Base-by-base conservation (phyloP, 768 basidiomycete species). In the Mycena capillaripes region DNA sequence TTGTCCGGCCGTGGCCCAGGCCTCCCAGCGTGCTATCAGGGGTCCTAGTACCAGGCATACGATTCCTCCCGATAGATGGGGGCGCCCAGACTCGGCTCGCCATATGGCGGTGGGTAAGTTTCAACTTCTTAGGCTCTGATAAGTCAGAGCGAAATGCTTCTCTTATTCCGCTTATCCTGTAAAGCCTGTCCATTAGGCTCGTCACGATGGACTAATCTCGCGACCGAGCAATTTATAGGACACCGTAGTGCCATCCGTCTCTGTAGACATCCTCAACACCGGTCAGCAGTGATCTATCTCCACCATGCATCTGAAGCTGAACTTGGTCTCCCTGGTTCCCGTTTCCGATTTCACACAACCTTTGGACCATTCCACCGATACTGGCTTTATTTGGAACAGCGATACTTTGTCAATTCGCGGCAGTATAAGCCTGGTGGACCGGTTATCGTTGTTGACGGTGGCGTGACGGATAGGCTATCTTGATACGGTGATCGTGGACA, bases 381-480 rank as follows among this genome's bases (percentile, higher is more conserved):
- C 84, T 12, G 82, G 83, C 46, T 87, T 57, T 94, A 91, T 0
- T 98, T 95, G 82, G 83, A 87, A 65, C 97, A 98, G 79, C 88
- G 97, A 25, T 99, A 96, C 81, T 99, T 97, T 97, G 86, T 97
- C 48, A 96, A 92, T 78, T 89, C 90, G 16, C 88, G 93, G 40
- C 91, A 95, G 80, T 98, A 97, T 80, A 84, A 88, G 71, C 87
- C 87, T 2, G 90, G 92, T 56, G 94, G 92, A 3, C 97, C 97
- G 1, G 95, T 98, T 36, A 93, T 95, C 76, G 89, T 98, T 2
- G 82, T 98, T 23, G 97, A 98, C 81, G 95, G 95, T 2, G 97
- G 89, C 72, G 97, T 95, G 36, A 91, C 90, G 86, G 82, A 85
- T 64, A 83, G 89, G 58, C 73, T 89, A 90, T 83, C 82, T 93